Conservation (phyloP, 768 basidiomycete genomes). For the Pulveroboletus frians region DNA sequence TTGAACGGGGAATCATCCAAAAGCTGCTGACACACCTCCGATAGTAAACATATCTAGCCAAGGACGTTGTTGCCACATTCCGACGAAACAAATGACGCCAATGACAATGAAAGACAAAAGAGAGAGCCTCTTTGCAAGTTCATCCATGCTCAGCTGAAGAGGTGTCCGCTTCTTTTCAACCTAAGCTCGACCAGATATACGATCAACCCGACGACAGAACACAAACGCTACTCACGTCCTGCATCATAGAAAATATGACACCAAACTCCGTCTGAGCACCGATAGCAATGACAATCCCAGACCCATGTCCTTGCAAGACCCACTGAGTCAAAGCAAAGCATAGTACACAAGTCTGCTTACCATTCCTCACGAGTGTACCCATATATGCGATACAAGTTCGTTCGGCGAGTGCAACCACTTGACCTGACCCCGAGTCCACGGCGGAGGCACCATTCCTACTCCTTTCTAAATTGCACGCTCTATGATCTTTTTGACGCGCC, state of each 20-base stretch:
- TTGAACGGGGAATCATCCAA: slow-evolving; percentile 3
- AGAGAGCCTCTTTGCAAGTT: slow-evolving; percentile 88
- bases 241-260: slow-evolving; percentile 97
- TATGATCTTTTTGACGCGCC: slow-evolving; percentile 62
- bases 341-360: slow-evolving; percentile 34
- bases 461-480: slow-evolving; percentile 51
- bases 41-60: slow-evolving; percentile 99
- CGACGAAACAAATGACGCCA: slow-evolving; percentile 87
- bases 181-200: slow-evolving; percentile 19
- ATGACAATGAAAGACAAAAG: slow-evolving; percentile 91
- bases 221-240: slow-evolving; percentile 56
- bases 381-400: slow-evolving; percentile 87
- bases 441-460: slow-evolving; percentile 7
- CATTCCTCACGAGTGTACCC: slow-evolving; percentile 92
- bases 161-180: slow-evolving; percentile 90
- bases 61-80: slow-evolving; percentile 74
- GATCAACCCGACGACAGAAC: neutral
- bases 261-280: slow-evolving; percentile 91
- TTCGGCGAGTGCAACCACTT: slow-evolving; percentile 66
- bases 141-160: slow-evolving; percentile 92
- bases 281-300: slow-evolving; percentile 82
- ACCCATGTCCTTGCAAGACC: slow-evolving; percentile 57
- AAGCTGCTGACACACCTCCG: slow-evolving; percentile 55
- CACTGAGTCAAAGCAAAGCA: slow-evolving; percentile 2
- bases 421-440: slow-evolving; percentile 33